Evolutionary conservation across 805 yeast species (phyloP).

Genomic region (Candida caryicola): DNA sequence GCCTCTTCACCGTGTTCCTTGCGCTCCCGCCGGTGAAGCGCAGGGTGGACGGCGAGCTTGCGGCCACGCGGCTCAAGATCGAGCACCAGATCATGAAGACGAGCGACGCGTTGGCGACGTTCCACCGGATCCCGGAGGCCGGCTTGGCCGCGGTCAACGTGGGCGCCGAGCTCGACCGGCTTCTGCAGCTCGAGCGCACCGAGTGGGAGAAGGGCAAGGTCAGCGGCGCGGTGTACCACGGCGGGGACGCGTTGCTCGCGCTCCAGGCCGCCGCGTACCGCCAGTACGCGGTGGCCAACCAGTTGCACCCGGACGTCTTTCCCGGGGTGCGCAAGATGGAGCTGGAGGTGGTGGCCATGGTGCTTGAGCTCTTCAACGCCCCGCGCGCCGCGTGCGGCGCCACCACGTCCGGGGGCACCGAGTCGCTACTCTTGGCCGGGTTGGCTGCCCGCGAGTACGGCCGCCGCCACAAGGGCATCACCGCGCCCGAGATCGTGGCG

Average conservation of each 20-base stretch:
- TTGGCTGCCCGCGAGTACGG: constrained; percentile 85
- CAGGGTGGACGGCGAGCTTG: constrained; percentile 62
- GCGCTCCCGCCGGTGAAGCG: constrained; percentile 51
- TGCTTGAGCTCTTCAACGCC: constrained; percentile 73
- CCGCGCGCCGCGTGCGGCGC: constrained; percentile 64
- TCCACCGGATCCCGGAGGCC: constrained; percentile 50
- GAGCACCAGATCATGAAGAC: constrained; percentile 59
- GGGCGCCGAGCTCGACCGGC: constrained; percentile 47
- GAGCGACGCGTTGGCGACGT: constrained; percentile 44
- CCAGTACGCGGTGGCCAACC: constrained; percentile 83
- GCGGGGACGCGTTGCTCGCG: constrained; percentile 73
- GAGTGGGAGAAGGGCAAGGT: constrained; percentile 85
- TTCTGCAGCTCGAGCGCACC: constrained; percentile 55
- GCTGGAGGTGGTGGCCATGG: constrained; percentile 91
- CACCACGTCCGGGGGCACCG: constrained; percentile 93
- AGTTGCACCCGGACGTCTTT: constrained; percentile 93
- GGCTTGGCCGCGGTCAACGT: constrained; percentile 56
- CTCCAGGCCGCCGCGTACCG: constrained; percentile 77
- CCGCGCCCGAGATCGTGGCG: constrained; percentile 79
- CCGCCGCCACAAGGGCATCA: constrained; percentile 51
- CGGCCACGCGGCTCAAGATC: constrained; percentile 43
- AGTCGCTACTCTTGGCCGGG: constrained; percentile 82
- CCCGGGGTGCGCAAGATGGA: constrained; percentile 98
- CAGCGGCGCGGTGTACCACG: constrained; percentile 96
- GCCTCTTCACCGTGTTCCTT: constrained; percentile 13